A percentile compares a stretch with the other conserved stretches of the same genome.
Evolutionary conservation across 345 rosid genomes (phyloP).

Genomic region (Gossypioides kirkii): DNA sequence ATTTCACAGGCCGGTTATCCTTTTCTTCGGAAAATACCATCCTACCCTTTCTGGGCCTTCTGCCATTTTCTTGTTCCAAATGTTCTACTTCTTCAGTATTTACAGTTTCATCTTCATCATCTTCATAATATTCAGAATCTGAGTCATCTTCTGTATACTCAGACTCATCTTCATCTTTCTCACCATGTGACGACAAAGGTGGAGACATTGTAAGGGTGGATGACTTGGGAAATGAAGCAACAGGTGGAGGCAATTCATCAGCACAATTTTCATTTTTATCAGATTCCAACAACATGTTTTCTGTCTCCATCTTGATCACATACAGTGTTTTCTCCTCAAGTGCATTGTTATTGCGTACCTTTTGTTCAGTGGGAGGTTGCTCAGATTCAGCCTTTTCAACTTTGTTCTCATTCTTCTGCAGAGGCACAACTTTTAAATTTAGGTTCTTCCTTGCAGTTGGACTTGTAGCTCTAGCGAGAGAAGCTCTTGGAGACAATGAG

Average conservation of each 20-base stretch:
- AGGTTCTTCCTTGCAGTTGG: constrained; percentile 31
- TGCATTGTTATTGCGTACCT: constrained; percentile 17
- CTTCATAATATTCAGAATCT: constrained; percentile 37
- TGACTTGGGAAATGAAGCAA: constrained; percentile 19
- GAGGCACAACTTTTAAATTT: constrained; percentile 28
- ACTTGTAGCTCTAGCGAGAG: constrained; percentile 26
- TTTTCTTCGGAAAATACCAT: constrained; percentile 24
- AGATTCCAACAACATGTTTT: constrained; percentile 36
- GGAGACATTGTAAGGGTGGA: constrained; percentile 20
- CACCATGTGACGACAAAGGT: constrained; percentile 26
- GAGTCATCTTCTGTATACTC: constrained; percentile 41
- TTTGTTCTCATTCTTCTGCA: constrained; percentile 33
- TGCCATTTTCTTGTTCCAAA: constrained; percentile 21
- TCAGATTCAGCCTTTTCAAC: constrained; percentile 23
- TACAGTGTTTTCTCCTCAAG: constrained; percentile 61
- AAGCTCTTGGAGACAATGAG: constrained; percentile 27
- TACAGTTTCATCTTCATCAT: constrained; percentile 40
- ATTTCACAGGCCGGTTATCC: constrained; percentile 34
- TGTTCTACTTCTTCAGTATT: constrained; percentile 19
- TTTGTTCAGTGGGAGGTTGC: constrained; percentile 22
- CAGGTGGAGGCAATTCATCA: constrained; percentile 26
- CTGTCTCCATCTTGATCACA: constrained; percentile 55
- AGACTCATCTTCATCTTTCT: constrained; percentile 33
- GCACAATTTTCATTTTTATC: constrained; percentile 38
- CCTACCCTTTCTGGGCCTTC: constrained; percentile 25